These are phyloP conservation scores for Eucalyptus pauciflora DNA, from an alignment of 345 rosid genomes.

Conservation along the genomic window DNA sequence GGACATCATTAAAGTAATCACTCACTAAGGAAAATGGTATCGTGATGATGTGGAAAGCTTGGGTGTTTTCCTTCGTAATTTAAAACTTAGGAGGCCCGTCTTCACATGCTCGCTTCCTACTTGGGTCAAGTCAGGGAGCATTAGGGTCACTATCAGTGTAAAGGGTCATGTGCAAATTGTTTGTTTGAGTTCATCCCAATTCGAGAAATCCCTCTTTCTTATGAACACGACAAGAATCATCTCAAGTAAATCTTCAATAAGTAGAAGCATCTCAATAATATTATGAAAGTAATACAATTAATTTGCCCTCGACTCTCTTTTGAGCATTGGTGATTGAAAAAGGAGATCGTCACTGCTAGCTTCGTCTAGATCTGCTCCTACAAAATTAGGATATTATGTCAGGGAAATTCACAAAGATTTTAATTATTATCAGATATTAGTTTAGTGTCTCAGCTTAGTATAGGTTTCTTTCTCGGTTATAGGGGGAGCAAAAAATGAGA, in stretches of 20 bases:
- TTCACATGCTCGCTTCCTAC: not conserved
- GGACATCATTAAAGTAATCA: not conserved
- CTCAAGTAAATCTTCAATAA: not conserved
- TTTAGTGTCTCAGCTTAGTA: not conserved
- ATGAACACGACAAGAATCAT: not conserved
- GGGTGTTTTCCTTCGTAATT: not conserved
- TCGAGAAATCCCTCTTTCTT: not conserved
- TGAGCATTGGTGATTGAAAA: not conserved
- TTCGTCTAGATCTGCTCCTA: fast-evolving
- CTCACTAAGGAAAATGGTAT: not conserved
- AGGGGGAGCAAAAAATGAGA: not conserved
- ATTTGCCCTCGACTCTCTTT: not conserved
- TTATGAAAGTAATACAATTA: not conserved
- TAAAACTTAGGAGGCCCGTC: not conserved
- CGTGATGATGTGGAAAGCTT: not conserved
- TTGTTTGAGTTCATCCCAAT: not conserved
- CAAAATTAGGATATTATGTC: not conserved
- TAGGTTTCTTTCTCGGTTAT: not conserved
- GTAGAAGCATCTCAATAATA: not conserved
- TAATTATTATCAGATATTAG: not conserved
- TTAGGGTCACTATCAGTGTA: not conserved
- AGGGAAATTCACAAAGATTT: fast-evolving
- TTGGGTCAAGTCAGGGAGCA: not conserved
- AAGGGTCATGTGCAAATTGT: not conserved
- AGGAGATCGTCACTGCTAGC: fast-evolving